Evolutionary conservation across 2,329 filamentous ascomycete genomes (phyloP).

Genomic region (Scytalidium lignicola): DNA sequence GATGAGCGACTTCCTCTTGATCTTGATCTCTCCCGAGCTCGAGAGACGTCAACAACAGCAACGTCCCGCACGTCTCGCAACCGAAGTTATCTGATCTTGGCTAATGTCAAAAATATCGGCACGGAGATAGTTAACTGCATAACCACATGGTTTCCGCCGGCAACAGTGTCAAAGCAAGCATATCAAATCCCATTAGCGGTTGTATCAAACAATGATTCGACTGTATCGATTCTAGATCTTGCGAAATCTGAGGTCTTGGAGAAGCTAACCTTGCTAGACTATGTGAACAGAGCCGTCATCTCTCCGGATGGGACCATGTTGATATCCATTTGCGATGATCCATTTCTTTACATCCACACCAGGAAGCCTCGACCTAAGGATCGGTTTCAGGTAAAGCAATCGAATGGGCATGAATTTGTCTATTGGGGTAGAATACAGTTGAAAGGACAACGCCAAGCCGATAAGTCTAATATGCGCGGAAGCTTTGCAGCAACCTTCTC

Average conservation of each 20-base stretch:
- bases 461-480: conserved; percentile 52
- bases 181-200: conserved; percentile 58
- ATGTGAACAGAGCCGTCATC: conserved; percentile 90
- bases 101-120: conserved; percentile 50
- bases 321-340: conserved; percentile 81
- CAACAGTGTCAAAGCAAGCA: conserved; percentile 29
- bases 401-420: conserved; percentile 43
- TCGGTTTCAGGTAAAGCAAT: conserved; percentile 18
- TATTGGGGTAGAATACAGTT: conserved; percentile 48
- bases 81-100: conserved; percentile 23
- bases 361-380: conserved; percentile 29
- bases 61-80: conserved; percentile 13
- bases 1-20: conserved; percentile 53
- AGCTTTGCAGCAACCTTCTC: conserved; percentile 80
- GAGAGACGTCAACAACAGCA: conserved; percentile 6
- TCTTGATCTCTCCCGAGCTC: conserved; percentile 27
- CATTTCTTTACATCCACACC: conserved; percentile 78
- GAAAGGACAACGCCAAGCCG: conserved; percentile 51
- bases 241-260: conserved; percentile 63
- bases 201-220: conserved; percentile 87
- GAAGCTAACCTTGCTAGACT: conserved; percentile 69
- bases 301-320: conserved; percentile 81
- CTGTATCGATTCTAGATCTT: conserved; percentile 78
- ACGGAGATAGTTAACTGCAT: conserved; percentile 62
- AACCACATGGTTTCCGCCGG: conserved; percentile 55